phyloP scores from a whole-genome alignment of 345 rosid species.

The Gossypium arboreum region DNA sequence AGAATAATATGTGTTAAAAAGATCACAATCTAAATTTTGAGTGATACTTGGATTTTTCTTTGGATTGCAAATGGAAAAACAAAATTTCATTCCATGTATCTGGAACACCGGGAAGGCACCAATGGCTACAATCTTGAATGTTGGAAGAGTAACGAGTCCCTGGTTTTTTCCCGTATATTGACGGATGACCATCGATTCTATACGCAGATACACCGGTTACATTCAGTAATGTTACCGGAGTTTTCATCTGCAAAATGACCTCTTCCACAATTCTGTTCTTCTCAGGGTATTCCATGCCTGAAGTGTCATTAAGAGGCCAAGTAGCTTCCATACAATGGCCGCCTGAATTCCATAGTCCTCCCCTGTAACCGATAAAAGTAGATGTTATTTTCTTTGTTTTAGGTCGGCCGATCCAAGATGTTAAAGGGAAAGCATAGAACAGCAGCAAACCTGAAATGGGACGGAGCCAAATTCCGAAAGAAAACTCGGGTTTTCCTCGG shows the following conservation, averaged over 20 bases:
- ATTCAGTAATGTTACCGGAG: conserved; percentile 61
- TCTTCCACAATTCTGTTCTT: conserved; percentile 51
- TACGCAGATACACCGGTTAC: conserved; percentile 56
- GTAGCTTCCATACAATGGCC: conserved; percentile 76
- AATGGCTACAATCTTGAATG: conserved; percentile 88
- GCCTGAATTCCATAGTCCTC: conserved; percentile 88
- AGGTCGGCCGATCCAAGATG: neutral
- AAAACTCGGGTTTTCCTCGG: conserved; percentile 68
- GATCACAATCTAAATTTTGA: neutral
- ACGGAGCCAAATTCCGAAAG: conserved; percentile 76
- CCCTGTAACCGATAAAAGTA: conserved; percentile 34
- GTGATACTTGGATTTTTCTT: conserved; percentile 14
- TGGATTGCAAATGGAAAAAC: conserved; percentile 50
- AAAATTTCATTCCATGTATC: conserved; percentile 84
- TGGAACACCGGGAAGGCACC: conserved; percentile 97
- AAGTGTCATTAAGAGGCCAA: conserved; percentile 44
- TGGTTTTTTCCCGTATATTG: conserved; percentile 50
- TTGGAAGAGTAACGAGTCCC: conserved; percentile 32
- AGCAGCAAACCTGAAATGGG: conserved; percentile 76
- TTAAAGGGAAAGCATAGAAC: neutral
- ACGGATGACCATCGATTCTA: conserved; percentile 78
- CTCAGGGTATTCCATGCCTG: conserved; percentile 29
- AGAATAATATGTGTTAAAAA: conserved; percentile 12
- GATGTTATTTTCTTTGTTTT: neutral
- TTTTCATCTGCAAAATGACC: conserved; percentile 60